Evolutionary conservation across 208 protist species (phyloP), one percentile per base, ranked within the genome.

Genomic region (Kentomonas sorsogonicus): DNA sequence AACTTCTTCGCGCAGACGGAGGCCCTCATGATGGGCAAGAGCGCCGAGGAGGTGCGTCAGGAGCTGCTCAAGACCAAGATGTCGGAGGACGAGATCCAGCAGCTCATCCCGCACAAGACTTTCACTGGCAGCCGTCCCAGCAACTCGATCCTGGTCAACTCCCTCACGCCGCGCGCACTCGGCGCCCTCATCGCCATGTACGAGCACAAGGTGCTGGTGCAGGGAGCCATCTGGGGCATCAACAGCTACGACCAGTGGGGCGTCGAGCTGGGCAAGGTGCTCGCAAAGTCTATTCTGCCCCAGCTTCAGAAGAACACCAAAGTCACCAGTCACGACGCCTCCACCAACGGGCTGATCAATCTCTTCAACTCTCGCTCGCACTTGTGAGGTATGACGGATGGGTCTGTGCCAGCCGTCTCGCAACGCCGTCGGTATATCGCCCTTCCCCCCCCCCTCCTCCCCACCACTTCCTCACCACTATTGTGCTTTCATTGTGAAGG

Each of bases 1-100:
- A 99, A 99, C 71, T 98, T 88, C 63, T 97, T 99, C 66, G 97
- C 97, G 10, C 97, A 99, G 71, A 97, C 97, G 1, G 95, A 98
- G 72, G 97, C 97, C 3, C 73, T 99, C n/a, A 98, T 98, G 93
- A 82, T 89, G 7, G 97, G 85, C 52, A 98, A 98, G 69, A 96
- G 60, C 26, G 52, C 65, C 27, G 81, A 86, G 27, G 81, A 98
- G 64, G 95, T 95, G 4, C 61, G 65, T 26, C 58, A 66, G 27
- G 92, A 97, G 67, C 70, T 95, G 25, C 23, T 72, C 38, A 76
- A 77, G 60, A 52, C 74, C 15, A 77, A 74, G 44, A 72, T 65
- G 51, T 34, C 41, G 34, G 74, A 71, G 5, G 84, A 79, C 20
- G 83, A 91, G 43, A 84, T 86, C 39, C 43, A 83, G 40, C 25